A percentile compares a stretch with the other conserved stretches of the same genome.
Conservation (phyloP, 441 rosid species). For the Sinapis alba region DNA sequence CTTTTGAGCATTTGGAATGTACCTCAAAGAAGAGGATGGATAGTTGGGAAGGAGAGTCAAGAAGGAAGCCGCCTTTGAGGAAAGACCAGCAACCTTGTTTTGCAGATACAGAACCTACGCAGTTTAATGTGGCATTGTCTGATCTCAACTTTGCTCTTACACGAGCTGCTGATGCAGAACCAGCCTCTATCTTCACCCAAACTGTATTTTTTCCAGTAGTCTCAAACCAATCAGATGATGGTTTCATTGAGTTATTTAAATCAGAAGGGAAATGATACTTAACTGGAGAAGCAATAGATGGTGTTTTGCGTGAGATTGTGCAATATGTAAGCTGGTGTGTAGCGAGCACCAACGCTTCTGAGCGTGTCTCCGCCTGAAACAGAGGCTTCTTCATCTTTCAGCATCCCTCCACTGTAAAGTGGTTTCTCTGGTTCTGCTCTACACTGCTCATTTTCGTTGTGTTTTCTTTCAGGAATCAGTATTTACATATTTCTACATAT, state of each 20-base stretch:
- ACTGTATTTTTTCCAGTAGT: slow-evolving; percentile 39
- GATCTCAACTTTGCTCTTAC: slow-evolving; percentile 65
- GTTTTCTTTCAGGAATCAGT: background rate
- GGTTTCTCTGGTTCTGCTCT: slow-evolving; percentile 57
- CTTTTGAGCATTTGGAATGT: background rate
- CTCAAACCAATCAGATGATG: slow-evolving; percentile 3
- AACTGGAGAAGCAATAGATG: slow-evolving; percentile 79
- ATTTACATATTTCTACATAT: background rate
- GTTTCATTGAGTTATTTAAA: background rate
- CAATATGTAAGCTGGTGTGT: slow-evolving; percentile 56
- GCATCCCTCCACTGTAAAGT: slow-evolving; percentile 77
- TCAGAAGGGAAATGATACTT: slow-evolving; percentile 16
- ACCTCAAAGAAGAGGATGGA: slow-evolving; percentile 62
- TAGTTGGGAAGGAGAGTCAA: slow-evolving; percentile 50
- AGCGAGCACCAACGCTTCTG: slow-evolving; percentile 13
- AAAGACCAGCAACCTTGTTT: slow-evolving; percentile 82
- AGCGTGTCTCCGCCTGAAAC: background rate
- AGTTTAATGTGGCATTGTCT: slow-evolving; percentile 43
- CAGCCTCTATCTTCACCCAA: slow-evolving; percentile 69
- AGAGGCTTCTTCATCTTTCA: slow-evolving; percentile 38
- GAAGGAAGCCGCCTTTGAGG: slow-evolving; percentile 86
- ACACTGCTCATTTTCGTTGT: slow-evolving; percentile 56
- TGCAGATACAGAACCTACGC: slow-evolving; percentile 73
- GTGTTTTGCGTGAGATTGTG: slow-evolving; percentile 57
- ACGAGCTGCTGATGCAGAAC: slow-evolving; percentile 52